Conservation (phyloP, 352 stramenopile species). For the Plasmopara halstedii region DNA sequence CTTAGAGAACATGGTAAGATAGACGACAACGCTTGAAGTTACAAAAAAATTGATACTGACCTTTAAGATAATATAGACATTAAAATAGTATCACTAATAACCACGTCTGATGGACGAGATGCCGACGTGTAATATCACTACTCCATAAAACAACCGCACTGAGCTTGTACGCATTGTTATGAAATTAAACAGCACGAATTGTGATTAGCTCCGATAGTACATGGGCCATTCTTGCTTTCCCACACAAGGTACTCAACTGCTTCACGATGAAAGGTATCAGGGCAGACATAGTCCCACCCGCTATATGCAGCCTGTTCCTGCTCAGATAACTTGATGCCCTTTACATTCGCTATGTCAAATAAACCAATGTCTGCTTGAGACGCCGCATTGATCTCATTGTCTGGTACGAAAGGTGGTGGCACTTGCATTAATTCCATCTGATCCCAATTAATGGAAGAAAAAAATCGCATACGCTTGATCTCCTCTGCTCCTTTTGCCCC, state of each 20-base stretch:
- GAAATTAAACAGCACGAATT: constrained; percentile 67
- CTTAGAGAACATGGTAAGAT: constrained; percentile 31
- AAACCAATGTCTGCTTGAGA: constrained; percentile 74
- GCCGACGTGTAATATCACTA: too few relatives aligned
- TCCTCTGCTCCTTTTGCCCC: constrained; percentile 63
- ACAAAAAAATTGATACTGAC: too few relatives aligned
- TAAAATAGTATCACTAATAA: too few relatives aligned
- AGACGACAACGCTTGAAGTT: too few relatives aligned
- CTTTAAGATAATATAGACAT: too few relatives aligned
- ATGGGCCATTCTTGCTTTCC: constrained; percentile 73
- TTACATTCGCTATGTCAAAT: constrained; percentile 66
- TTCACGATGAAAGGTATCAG: constrained; percentile 72
- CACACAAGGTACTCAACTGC: constrained; percentile 78
- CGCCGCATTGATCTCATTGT: constrained; percentile 81
- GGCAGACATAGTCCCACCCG: constrained; percentile 67
- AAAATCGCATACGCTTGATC: neutral
- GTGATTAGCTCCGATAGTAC: constrained; percentile 44
- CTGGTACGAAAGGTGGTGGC: constrained; percentile 62
- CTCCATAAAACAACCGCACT: too few relatives aligned
- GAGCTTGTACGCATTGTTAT: neutral
- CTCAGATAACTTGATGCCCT: constrained; percentile 64
- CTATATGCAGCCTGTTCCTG: constrained; percentile 63
- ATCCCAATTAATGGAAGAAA: constrained; percentile 49
- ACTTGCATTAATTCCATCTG: constrained; percentile 65
- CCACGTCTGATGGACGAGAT: too few relatives aligned